phyloP scores from a whole-genome alignment of 2,329 filamentous ascomycete species.

The Colletotrichum sp. region DNA sequence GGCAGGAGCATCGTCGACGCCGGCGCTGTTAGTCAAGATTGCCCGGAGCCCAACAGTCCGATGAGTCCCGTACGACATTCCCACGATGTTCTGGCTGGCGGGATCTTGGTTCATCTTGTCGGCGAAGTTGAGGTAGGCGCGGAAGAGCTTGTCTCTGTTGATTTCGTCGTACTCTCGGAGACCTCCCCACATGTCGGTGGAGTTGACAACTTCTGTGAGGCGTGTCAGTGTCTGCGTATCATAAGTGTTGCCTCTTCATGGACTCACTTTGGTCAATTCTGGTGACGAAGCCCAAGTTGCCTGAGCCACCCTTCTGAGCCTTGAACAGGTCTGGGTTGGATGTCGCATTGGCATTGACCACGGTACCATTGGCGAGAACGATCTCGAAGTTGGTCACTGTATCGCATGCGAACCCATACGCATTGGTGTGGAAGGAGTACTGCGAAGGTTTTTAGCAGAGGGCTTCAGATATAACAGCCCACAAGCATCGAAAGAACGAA shows the following conservation, averaged over 20 bases:
- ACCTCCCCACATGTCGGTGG: slow-evolving; percentile 32
- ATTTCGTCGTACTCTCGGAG: slow-evolving; percentile 27
- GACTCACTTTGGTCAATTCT: slow-evolving; percentile 24
- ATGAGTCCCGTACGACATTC: slow-evolving; percentile 24
- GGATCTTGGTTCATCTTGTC: slow-evolving; percentile 28
- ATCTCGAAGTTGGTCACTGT: slow-evolving; percentile 45
- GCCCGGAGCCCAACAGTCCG: slow-evolving; percentile 19
- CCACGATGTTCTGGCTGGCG: slow-evolving; percentile 32
- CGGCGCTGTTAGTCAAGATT: slow-evolving; percentile 32
- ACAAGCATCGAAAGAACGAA: no score
- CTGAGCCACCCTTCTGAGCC: slow-evolving; percentile 51
- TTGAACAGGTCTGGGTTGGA: slow-evolving; percentile 46
- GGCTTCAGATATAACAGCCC: fast-evolving
- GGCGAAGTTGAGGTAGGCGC: slow-evolving; percentile 31
- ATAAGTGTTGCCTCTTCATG: fast-evolving
- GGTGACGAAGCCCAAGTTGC: slow-evolving; percentile 48
- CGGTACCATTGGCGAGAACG: slow-evolving; percentile 43
- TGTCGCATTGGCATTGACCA: slow-evolving; percentile 43
- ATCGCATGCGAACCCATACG: slow-evolving; percentile 45
- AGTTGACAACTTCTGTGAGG: neutral
- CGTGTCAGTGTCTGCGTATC: neutral
- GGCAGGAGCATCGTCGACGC: slow-evolving; percentile 22
- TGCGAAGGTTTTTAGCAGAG: neutral
- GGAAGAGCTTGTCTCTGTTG: slow-evolving; percentile 27
- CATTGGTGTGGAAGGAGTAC: slow-evolving; percentile 33